Conservation (phyloP, 148 eudicot species). For the Oxyria digyna region DNA sequence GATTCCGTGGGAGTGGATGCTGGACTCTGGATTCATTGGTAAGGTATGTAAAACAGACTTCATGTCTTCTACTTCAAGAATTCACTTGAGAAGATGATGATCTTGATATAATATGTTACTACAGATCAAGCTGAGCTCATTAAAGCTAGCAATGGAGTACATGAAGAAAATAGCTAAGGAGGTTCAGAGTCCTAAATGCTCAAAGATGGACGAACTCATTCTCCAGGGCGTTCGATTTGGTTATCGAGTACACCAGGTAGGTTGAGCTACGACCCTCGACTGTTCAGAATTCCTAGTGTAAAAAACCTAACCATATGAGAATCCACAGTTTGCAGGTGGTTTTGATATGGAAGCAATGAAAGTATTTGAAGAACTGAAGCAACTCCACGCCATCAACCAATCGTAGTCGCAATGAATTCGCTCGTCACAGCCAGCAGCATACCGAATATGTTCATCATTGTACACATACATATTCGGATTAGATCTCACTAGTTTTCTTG, state of each 20-base stretch:
- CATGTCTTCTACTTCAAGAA: background rate
- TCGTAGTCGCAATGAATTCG: background rate
- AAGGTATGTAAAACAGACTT: constrained; percentile 33
- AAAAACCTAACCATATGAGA: background rate
- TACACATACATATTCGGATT: background rate
- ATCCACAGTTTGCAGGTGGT: constrained; percentile 63
- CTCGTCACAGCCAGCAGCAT: background rate
- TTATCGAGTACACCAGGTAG: constrained; percentile 82
- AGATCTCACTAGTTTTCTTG: constrained; percentile 2
- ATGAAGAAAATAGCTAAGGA: constrained; percentile 47
- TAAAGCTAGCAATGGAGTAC: constrained; percentile 51
- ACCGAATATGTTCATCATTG: too few species aligned
- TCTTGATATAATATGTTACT: background rate
- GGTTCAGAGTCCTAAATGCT: constrained; percentile 25
- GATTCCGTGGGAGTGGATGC: constrained; percentile 80
- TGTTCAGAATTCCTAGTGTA: background rate
- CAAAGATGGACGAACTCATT: constrained; percentile 40
- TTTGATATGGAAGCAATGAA: constrained; percentile 43
- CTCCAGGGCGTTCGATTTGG: constrained; percentile 77
- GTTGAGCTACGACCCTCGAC: background rate
- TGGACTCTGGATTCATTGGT: constrained; percentile 48
- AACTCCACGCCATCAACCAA: constrained; percentile 4
- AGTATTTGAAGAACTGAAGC: constrained; percentile 41
- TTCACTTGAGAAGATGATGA: background rate
- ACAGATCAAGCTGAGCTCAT: constrained; percentile 59